These are phyloP conservation scores for Pseudocercospora cruenta DNA, from an alignment of 2,329 filamentous ascomycete genomes.

Conservation along the genomic window DNA sequence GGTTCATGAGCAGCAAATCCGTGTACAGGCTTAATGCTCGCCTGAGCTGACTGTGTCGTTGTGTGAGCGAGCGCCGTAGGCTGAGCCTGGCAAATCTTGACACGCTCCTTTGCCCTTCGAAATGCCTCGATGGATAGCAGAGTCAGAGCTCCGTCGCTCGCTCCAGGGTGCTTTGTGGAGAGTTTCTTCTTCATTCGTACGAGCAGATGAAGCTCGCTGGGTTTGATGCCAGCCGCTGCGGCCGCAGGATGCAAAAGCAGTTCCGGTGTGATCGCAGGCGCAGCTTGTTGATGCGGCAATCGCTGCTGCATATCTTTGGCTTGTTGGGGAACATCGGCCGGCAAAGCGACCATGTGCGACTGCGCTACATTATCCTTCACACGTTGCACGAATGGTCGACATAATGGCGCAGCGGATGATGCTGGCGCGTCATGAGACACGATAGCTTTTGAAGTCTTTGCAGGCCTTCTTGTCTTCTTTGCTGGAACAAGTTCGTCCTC, in stretches of 20 bases:
- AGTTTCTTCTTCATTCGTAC: neutral
- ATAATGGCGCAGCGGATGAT: neutral
- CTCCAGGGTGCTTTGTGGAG: neutral
- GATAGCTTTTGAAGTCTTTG: neutral
- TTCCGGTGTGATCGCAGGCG: neutral
- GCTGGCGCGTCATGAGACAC: neutral
- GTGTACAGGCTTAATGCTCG: neutral
- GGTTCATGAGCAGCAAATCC: too few relatives aligned
- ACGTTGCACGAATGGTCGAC: neutral
- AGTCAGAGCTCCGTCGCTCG: neutral
- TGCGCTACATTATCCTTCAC: neutral
- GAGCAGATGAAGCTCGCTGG: neutral
- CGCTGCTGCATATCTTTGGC: neutral
- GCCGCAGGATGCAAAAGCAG: neutral
- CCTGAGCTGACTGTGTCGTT: neutral
- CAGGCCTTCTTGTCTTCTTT: conserved; percentile 9
- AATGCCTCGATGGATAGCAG: neutral
- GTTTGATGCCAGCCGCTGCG: neutral
- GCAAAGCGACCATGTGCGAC: neutral
- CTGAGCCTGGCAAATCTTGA: neutral
- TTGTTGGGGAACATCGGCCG: neutral
- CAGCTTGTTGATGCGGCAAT: neutral
- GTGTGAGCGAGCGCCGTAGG: neutral
- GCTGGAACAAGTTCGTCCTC: conserved; percentile 23
- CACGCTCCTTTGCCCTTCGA: neutral